Conservation (phyloP, 495 filamentous ascomycete genomes). For the Penicillium egyptiacum region DNA sequence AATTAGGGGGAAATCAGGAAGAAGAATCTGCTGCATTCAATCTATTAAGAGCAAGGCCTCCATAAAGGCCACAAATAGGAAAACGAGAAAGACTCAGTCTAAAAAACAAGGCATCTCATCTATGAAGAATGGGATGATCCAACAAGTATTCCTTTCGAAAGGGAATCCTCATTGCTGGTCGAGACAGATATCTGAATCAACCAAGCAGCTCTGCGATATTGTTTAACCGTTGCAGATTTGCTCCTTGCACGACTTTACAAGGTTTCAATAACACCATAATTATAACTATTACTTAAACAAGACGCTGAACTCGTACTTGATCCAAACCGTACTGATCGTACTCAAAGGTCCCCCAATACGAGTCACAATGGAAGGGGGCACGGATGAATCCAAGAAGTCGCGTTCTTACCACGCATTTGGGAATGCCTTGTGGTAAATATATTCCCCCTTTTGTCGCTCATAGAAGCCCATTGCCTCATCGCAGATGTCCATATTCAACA, state of each 20-base stretch:
- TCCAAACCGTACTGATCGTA: not conserved
- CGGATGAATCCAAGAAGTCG: not conserved
- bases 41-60: too few species aligned
- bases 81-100: too few species aligned
- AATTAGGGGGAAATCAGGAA: too few species aligned
- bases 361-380: not conserved
- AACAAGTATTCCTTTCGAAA: too few species aligned
- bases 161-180: too few species aligned
- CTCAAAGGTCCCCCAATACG: not conserved
- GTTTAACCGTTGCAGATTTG: not conserved
- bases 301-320: not conserved
- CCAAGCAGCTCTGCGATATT: too few species aligned
- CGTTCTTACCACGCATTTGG: not conserved
- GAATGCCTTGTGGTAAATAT: constrained; percentile 14
- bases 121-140: too few species aligned
- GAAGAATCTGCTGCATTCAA: too few species aligned
- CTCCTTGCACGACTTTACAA: not conserved
- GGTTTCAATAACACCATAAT: not conserved
- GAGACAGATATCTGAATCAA: too few species aligned
- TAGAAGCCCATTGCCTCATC: constrained; percentile 16
- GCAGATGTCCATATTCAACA: constrained; percentile 19
- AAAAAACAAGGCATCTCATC: too few species aligned
- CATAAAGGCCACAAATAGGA: too few species aligned
- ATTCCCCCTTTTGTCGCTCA: constrained; percentile 6
- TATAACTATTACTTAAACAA: not conserved